Percentiles rank a stretch among this genome's conserved stretches.
phyloP scores from a whole-genome alignment of 192 early-diverging fungal species.

The Coemansia interrupta region DNA sequence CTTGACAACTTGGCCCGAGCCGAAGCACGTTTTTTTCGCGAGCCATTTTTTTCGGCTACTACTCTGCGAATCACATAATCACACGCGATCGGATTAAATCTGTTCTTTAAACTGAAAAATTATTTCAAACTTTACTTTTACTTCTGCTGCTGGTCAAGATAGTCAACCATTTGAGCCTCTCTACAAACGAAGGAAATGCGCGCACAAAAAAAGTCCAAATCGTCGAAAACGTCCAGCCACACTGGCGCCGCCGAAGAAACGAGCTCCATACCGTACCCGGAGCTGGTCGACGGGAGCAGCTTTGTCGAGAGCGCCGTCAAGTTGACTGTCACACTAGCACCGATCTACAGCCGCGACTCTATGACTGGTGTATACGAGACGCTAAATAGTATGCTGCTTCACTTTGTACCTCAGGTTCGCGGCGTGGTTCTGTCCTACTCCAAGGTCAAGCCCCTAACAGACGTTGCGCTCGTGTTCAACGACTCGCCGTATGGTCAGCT shows the following conservation, averaged over 20 bases:
- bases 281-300: constrained; percentile 23
- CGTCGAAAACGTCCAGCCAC: constrained; percentile 12
- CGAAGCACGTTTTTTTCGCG: neutral
- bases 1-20: too few species aligned
- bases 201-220: constrained; percentile 21
- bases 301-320: constrained; percentile 39
- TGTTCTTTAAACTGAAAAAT: neutral
- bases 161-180: too few species aligned
- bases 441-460: constrained; percentile 58
- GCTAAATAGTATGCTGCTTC: constrained; percentile 55
- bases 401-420: constrained; percentile 80
- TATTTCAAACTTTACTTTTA: neutral
- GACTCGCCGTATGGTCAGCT: constrained; percentile 86
- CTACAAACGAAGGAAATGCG: constrained; percentile 11
- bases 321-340: constrained; percentile 44
- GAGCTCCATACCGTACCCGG: constrained; percentile 30
- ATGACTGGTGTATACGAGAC: constrained; percentile 46
- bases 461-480: constrained; percentile 65
- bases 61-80: neutral
- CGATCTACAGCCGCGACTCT: constrained; percentile 35
- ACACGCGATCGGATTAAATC: constrained; percentile 7
- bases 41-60: constrained; percentile 2
- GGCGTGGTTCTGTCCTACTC: constrained; percentile 83
- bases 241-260: neutral
- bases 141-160: neutral